Percentiles rank a stretch among this genome's conserved stretches.
Evolutionary conservation across 345 rosid species (phyloP).

Genomic region (Combretum micranthum): DNA sequence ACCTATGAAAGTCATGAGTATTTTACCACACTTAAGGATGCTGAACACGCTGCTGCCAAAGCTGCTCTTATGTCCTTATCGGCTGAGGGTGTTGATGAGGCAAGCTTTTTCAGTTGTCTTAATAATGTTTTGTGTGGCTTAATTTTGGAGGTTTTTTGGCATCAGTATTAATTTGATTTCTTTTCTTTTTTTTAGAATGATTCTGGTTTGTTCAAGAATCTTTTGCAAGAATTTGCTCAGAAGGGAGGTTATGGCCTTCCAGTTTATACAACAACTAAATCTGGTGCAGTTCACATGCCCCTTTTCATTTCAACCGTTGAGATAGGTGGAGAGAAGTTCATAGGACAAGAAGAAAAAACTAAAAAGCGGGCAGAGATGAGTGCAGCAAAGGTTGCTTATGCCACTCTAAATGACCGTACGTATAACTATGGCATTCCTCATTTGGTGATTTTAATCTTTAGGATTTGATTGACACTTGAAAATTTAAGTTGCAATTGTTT

Average conservation of each 20-base stretch:
- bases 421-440: background rate
- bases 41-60: conserved; percentile 39
- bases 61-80: conserved; percentile 25
- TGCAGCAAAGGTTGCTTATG: conserved; percentile 38
- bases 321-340: conserved; percentile 24
- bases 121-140: background rate
- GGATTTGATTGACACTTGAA: too few relatives aligned
- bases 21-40: conserved; percentile 23
- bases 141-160: background rate
- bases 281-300: conserved; percentile 21
- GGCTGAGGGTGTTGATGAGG: conserved; percentile 22
- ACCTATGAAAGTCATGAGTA: conserved; percentile 19
- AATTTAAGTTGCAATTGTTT: too few relatives aligned
- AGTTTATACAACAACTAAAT: conserved; percentile 11
- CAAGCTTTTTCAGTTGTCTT: conserved; percentile 1
- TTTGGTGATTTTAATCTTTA: background rate
- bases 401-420: conserved; percentile 21
- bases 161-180: background rate
- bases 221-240: conserved; percentile 35
- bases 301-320: conserved; percentile 28
- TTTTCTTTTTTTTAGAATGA: conserved; percentile 21
- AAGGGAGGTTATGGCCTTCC: conserved; percentile 26
- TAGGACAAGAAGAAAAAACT: conserved; percentile 20
- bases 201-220: conserved; percentile 27
- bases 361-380: conserved; percentile 38